Evolutionary conservation across 768 basidiomycete species (phyloP).

Genomic region (Daedaleopsis nitida): DNA sequence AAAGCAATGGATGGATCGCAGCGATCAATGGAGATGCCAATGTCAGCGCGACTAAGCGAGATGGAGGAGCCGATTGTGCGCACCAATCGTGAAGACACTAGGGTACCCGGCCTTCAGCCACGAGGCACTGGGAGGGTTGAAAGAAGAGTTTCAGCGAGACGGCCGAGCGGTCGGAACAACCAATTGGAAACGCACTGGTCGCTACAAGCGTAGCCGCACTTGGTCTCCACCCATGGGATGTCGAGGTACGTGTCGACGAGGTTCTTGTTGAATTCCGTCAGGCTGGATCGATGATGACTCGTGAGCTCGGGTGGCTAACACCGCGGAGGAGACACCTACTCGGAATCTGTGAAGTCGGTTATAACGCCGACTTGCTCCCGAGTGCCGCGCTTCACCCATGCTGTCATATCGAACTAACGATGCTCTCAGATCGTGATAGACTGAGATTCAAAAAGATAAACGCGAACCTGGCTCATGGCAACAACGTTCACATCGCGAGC

Average conservation of each 20-base stretch:
- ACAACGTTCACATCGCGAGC: conserved; percentile 62
- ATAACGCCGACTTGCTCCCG: conserved; percentile 76
- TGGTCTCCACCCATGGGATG: conserved; percentile 85
- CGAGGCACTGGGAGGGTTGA: conserved; percentile 58
- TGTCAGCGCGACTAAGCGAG: conserved; percentile 15
- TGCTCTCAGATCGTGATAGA: conserved; percentile 17
- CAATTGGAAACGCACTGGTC: conserved; percentile 66
- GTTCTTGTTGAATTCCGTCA: conserved; percentile 80
- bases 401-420: conserved; percentile 84
- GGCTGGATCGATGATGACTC: conserved; percentile 41
- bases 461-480: conserved; percentile 78
- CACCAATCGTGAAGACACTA: conserved; percentile 81
- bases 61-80: conserved; percentile 25
- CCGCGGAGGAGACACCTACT: conserved; percentile 18
- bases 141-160: conserved; percentile 27
- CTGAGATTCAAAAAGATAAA: conserved; percentile 8
- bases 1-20: conserved; percentile 8
- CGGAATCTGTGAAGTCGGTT: conserved; percentile 72
- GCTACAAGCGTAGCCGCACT: conserved; percentile 93
- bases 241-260: conserved; percentile 78
- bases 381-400: conserved; percentile 81
- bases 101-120: conserved; percentile 88
- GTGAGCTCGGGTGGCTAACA: conserved; percentile 4
- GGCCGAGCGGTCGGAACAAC: conserved; percentile 20
- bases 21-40: conserved; percentile 2